phyloP scores from a whole-genome alignment of 768 basidiomycete genomes.

The Suillus weaverae region DNA sequence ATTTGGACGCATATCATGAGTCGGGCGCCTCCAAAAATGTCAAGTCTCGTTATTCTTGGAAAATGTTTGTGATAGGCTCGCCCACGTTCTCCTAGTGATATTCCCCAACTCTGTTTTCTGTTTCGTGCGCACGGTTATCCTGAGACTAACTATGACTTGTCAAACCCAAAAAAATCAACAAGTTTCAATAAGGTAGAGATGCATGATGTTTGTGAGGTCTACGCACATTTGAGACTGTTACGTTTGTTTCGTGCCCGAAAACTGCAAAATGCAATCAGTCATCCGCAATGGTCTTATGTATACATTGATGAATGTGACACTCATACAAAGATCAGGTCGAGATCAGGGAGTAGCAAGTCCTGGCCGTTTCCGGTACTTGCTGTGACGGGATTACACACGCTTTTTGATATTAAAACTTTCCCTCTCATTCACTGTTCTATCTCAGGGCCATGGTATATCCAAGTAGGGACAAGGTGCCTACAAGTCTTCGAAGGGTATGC shows the following conservation, averaged over 20 bases:
- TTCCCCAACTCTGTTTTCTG: background rate
- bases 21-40: background rate
- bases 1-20: background rate
- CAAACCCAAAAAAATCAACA: background rate
- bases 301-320: background rate
- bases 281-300: background rate
- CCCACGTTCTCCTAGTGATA: background rate
- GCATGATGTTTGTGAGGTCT: background rate
- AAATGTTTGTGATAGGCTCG: background rate
- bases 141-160: background rate
- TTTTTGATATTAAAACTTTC: constrained; percentile 1
- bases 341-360: background rate
- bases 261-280: background rate
- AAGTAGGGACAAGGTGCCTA: background rate
- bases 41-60: background rate
- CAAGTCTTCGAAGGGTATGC: background rate
- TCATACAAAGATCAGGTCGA: background rate
- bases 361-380: background rate
- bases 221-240: background rate
- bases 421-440: background rate
- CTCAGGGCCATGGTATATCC: background rate
- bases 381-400: background rate
- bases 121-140: background rate
- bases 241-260: background rate
- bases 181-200: background rate